These are phyloP conservation scores for Dorcoceras hygrometricum DNA, from an alignment of 257 asterid genomes.

Conservation along the genomic window DNA sequence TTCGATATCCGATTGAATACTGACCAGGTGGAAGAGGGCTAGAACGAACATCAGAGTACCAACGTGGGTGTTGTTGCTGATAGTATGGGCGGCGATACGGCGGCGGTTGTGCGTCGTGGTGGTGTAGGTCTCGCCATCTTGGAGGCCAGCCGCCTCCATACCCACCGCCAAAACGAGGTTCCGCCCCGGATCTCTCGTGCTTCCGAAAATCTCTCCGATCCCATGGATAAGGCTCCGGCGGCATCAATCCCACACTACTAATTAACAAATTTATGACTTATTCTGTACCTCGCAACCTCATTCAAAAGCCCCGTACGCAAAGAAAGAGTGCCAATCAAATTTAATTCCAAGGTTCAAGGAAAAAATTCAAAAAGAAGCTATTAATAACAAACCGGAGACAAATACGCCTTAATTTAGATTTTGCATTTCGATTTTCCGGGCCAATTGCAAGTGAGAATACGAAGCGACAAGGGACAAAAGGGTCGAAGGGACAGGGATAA, in stretches of 20 bases:
- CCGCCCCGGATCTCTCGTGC: slow-evolving; percentile 72
- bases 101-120: slow-evolving; percentile 39
- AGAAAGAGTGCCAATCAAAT: neutral
- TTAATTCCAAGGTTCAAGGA: neutral
- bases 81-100: slow-evolving; percentile 42
- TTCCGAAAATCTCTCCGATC: slow-evolving; percentile 94
- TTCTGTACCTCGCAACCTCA: neutral
- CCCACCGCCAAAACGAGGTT: slow-evolving; percentile 52
- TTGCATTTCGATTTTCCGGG: neutral
- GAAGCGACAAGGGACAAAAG: slow-evolving; percentile 29
- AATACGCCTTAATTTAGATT: neutral
- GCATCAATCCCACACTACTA: slow-evolving; percentile 46
- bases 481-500: slow-evolving; percentile 7
- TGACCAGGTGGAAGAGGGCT: slow-evolving; percentile 70
- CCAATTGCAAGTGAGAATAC: slow-evolving; percentile 18
- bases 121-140: slow-evolving; percentile 72
- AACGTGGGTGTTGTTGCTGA: slow-evolving; percentile 45
- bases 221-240: slow-evolving; percentile 93
- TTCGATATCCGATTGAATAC: slow-evolving; percentile 23
- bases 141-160: slow-evolving; percentile 47
- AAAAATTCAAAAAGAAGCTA: no score
- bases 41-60: slow-evolving; percentile 70
- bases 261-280: neutral
- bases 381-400: neutral
- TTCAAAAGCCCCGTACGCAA: neutral